These are phyloP conservation scores for Phytophthora hibernalis DNA, from an alignment of 352 stramenopile species.

Conservation along the genomic window DNA sequence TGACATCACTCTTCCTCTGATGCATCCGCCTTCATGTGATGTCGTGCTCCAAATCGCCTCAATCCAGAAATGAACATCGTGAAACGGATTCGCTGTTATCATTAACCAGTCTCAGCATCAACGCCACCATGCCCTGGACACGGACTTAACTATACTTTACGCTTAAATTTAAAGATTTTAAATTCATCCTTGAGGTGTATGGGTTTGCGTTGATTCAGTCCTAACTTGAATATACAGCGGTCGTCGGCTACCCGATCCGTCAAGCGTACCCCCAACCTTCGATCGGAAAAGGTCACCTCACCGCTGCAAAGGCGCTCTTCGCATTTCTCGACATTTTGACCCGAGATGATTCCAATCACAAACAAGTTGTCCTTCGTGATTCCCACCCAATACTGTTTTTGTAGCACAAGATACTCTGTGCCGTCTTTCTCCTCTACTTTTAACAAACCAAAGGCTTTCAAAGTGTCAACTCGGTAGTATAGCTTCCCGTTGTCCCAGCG, in stretches of 20 bases:
- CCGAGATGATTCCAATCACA: constrained; percentile 27
- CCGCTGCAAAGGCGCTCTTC: constrained; percentile 19
- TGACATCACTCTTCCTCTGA: not conserved
- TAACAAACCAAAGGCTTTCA: constrained; percentile 36
- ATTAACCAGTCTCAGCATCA: not conserved
- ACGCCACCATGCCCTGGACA: not conserved
- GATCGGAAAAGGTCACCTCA: constrained; percentile 22
- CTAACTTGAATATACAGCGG: constrained; percentile 22
- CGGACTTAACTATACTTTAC: not conserved
- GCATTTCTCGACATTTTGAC: constrained; percentile 22
- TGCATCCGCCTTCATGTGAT: not conserved
- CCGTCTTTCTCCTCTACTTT: constrained; percentile 20
- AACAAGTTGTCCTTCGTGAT: constrained; percentile 24
- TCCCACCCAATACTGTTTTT: constrained; percentile 30
- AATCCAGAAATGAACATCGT: constrained; percentile 1
- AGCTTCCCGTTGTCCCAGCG: constrained; percentile 19
- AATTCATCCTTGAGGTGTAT: not conserved
- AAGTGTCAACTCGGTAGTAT: constrained; percentile 20
- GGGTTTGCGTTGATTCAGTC: constrained; percentile 4
- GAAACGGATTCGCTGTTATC: constrained; percentile 8
- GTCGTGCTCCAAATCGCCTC: not conserved
- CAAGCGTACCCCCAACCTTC: constrained; percentile 14
- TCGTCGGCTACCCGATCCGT: constrained; percentile 6
- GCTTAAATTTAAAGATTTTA: no score
- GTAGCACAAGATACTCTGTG: constrained; percentile 27